These are phyloP conservation scores for Heritiera littoralis DNA, from an alignment of 345 rosid genomes.

Conservation along the genomic window DNA sequence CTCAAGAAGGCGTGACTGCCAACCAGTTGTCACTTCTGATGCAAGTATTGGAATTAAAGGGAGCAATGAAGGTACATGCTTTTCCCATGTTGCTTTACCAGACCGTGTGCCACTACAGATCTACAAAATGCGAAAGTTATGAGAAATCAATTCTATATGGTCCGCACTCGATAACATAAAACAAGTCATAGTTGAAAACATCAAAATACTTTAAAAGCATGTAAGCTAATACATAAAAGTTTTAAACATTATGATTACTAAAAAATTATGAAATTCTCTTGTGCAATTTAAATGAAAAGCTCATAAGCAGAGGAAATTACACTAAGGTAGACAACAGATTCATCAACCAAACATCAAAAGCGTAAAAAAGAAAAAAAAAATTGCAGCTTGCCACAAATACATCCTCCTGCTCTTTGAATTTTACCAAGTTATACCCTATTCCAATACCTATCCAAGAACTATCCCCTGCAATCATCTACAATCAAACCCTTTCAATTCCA, in stretches of 20 bases:
- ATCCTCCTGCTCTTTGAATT: background rate
- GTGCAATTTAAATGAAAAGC: background rate
- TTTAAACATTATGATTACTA: background rate
- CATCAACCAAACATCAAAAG: no score
- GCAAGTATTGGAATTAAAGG: constrained; percentile 71
- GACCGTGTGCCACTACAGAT: constrained; percentile 38
- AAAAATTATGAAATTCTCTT: background rate
- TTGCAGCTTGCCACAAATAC: background rate
- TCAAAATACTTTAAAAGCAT: background rate
- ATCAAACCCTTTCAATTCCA: background rate
- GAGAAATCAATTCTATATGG: constrained; percentile 3
- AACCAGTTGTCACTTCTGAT: constrained; percentile 38
- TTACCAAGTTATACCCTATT: background rate
- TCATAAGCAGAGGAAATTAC: background rate
- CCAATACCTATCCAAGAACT: background rate
- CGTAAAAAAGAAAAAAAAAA: constrained; percentile 17
- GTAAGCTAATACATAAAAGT: background rate
- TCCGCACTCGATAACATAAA: background rate
- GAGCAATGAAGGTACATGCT: constrained; percentile 49
- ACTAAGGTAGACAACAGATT: no score
- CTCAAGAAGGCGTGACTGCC: constrained; percentile 76
- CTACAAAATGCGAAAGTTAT: constrained; percentile 40
- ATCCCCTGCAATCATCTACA: constrained; percentile 1
- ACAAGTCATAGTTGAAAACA: background rate
- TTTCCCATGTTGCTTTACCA: constrained; percentile 46